A percentile compares a stretch with the other conserved stretches of the same genome.
phyloP scores from a whole-genome alignment of 306 rosid species.

The Vigna hirtella region DNA sequence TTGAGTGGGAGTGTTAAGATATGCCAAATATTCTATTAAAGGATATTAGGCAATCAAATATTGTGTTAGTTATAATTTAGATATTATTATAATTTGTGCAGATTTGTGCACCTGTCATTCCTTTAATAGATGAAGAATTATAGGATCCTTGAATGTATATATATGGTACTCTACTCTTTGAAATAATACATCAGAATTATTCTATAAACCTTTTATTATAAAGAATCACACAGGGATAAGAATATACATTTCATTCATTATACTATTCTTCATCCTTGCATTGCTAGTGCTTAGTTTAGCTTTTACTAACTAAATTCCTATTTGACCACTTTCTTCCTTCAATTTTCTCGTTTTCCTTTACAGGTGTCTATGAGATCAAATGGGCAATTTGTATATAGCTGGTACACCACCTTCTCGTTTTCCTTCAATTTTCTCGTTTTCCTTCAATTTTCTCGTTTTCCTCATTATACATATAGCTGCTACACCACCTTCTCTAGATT shows the following conservation, averaged over 20 bases:
- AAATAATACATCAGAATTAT: too few species aligned
- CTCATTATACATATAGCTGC: background rate
- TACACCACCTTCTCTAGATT: conserved; percentile 12
- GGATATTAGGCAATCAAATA: too few species aligned
- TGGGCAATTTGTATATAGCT: background rate
- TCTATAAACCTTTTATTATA: too few species aligned
- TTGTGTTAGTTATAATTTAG: too few species aligned
- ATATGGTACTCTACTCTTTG: too few species aligned
- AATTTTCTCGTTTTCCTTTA: background rate
- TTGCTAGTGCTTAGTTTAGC: background rate
- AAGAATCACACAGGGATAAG: background rate
- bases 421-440: too few species aligned
- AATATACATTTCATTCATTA: conserved; percentile 37
- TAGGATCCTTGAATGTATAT: too few species aligned
- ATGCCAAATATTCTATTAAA: too few species aligned
- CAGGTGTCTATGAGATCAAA: background rate
- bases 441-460: background rate
- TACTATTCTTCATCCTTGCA: conserved; percentile 4
- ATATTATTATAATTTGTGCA: too few species aligned
- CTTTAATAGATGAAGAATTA: too few species aligned
- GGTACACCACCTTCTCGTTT: background rate
- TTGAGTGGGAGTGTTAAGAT: too few species aligned
- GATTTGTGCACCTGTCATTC: too few species aligned
- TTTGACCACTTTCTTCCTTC: conserved; percentile 26
- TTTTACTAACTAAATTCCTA: background rate